These are phyloP conservation scores for Nothophoma quercina DNA, from an alignment of 2,329 filamentous ascomycete genomes.

Conservation along the genomic window DNA sequence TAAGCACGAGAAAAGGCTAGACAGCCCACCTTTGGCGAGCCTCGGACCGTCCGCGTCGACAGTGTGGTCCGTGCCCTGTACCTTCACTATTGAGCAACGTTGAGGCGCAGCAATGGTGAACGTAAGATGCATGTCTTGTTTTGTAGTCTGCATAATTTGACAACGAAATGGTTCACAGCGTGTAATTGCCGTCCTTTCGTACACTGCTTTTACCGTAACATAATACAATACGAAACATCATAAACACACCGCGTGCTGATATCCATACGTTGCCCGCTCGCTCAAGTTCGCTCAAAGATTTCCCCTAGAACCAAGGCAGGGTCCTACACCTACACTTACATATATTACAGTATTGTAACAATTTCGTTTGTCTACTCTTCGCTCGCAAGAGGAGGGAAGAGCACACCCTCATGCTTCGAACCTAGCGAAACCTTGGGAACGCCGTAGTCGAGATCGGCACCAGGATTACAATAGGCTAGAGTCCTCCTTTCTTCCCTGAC, in stretches of 20 bases:
- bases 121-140: no score
- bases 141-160: no score
- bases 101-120: no score
- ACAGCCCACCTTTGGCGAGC: constrained; percentile 25
- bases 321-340: constrained; percentile 1
- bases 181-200: no score
- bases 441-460: constrained; percentile 76
- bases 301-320: no score
- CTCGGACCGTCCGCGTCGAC: constrained; percentile 16
- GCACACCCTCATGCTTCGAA: constrained; percentile 53
- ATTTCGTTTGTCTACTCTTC: constrained; percentile 22
- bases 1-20: constrained; percentile 23
- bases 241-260: no score
- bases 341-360: constrained; percentile 10
- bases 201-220: no score
- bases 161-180: no score
- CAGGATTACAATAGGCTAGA: constrained; percentile 68
- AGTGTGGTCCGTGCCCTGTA: constrained; percentile 5
- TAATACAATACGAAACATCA: no score
- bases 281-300: no score
- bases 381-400: constrained; percentile 59
- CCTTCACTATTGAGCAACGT: no score
- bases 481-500: constrained; percentile 70
- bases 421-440: constrained; percentile 51
- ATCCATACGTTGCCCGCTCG: no score